Percentiles rank a stretch among this genome's conserved stretches.
phyloP scores from a whole-genome alignment of 805 yeast species.

The Tetrapisispora pingtungensis region DNA sequence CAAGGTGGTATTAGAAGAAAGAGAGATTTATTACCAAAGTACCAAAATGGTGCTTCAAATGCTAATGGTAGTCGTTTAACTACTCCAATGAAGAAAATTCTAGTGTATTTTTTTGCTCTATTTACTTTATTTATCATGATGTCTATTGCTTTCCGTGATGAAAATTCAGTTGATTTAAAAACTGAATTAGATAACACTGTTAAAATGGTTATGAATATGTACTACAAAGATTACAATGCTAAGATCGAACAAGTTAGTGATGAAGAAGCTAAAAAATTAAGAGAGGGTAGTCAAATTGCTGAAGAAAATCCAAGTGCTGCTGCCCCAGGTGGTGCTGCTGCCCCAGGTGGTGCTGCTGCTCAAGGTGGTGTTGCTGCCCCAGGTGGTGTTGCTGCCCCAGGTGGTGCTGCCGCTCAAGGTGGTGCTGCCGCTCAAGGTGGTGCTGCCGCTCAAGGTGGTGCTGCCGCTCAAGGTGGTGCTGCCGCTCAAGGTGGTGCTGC shows the following conservation, averaged over 20 bases:
- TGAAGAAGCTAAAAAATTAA: slow-evolving; percentile 1
- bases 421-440: neutral
- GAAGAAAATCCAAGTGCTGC: neutral
- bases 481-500: slow-evolving; percentile 3
- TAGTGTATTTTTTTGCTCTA: slow-evolving; percentile 27
- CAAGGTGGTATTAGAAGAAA: slow-evolving; percentile 28
- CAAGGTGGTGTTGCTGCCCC: neutral
- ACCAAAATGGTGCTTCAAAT: slow-evolving; percentile 9
- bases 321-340: neutral
- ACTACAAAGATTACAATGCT: slow-evolving; percentile 3
- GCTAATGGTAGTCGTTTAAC: slow-evolving; percentile 20
- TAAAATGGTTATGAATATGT: slow-evolving; percentile 4
- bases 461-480: slow-evolving; percentile 1
- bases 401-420: slow-evolving; percentile 2
- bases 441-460: slow-evolving; percentile 2
- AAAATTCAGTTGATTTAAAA: slow-evolving; percentile 4
- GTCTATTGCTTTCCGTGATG: slow-evolving; percentile 2
- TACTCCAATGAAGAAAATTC: slow-evolving; percentile 39
- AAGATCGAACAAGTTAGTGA: slow-evolving; percentile 1
- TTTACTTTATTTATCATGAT: neutral
- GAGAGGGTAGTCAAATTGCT: neutral
- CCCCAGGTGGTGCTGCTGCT: neutral
- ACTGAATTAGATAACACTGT: slow-evolving; percentile 5
- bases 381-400: neutral
- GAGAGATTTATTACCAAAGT: slow-evolving; percentile 35